phyloP scores from a whole-genome alignment of 495 filamentous ascomycete genomes.

The Stereocaulon alpinum region DNA sequence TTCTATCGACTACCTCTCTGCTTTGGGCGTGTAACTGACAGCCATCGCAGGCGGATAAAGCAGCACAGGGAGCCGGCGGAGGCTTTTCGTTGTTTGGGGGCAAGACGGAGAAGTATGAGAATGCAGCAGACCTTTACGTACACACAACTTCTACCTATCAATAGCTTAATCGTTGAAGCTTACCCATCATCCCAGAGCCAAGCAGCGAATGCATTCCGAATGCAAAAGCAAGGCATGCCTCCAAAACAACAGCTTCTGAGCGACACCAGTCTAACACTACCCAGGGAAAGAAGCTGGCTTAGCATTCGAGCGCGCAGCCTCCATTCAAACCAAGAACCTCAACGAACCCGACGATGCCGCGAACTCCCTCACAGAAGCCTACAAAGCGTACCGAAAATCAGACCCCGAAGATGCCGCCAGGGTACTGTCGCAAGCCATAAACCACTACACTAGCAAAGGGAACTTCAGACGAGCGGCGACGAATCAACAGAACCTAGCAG shows the following conservation, averaged over 20 bases:
- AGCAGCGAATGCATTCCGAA: slow-evolving; percentile 62
- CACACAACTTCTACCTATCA: slow-evolving; percentile 37
- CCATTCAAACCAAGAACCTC: slow-evolving; percentile 61
- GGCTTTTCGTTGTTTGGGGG: slow-evolving; percentile 73
- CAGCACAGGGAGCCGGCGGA: slow-evolving; percentile 52
- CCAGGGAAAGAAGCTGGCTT: slow-evolving; percentile 70
- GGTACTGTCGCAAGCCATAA: slow-evolving; percentile 62
- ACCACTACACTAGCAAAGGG: slow-evolving; percentile 69
- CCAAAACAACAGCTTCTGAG: neutral
- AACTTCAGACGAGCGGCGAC: slow-evolving; percentile 83
- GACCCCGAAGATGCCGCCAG: slow-evolving; percentile 68
- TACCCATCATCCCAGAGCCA: neutral
- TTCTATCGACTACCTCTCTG: neutral
- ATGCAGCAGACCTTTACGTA: slow-evolving; percentile 69
- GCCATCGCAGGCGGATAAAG: slow-evolving; percentile 61
- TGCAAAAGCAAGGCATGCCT: slow-evolving; percentile 55
- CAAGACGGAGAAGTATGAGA: slow-evolving; percentile 71
- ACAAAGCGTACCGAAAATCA: slow-evolving; percentile 76
- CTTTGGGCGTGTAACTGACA: neutral
- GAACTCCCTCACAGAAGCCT: slow-evolving; percentile 66
- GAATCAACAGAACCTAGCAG: slow-evolving; percentile 74
- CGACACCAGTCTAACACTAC: neutral
- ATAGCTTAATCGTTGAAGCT: neutral
- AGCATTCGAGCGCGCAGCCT: slow-evolving; percentile 68
- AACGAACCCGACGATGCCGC: slow-evolving; percentile 85